Evolutionary conservation across 2,329 filamentous ascomycete species (phyloP), one percentile per base, ranked within the genome.

Genomic region (Chrysosporium queenslandicum): DNA sequence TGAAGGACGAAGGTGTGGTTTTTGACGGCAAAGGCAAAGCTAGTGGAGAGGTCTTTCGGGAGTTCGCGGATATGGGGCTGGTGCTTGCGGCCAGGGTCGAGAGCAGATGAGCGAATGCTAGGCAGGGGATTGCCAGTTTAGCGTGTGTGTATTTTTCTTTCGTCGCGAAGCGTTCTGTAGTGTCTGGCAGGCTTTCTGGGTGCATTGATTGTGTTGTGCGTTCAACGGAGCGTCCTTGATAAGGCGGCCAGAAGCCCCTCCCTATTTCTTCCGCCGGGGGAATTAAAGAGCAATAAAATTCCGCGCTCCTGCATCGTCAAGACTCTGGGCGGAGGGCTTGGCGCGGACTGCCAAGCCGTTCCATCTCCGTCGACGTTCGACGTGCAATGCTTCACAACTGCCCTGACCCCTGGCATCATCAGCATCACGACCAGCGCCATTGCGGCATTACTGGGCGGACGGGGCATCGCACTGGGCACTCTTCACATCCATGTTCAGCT

Each of bases 11-110:
- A 56, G 72, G 73, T 3, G 67, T 75, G 4, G 60, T 57, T 46
- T 74, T 75, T 59, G 71, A 73, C 61, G 64, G 62, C n/a, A 64
- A 59, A 39, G 70, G 68, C 23, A 70, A 66, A 59, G 72, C 68
- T 37, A 45, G 5, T 25, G 67, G 67, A 8, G 52, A 58, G 32
- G 65, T 64, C 58, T 70, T 69, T 60, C 54, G 41, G 42, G 61
- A 60, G 23, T 68, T 69, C 60, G 45, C 55, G 39, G 58, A 62
- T 56, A 53, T 62, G 54, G 53, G 51, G 29, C 8, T 20, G 16
- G 29, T 45, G 30, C 6, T 52, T 25, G 48, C 27, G 18, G 48
- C 11, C 18, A 36, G 18, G 39, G 27, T 49, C 16, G 21, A 4
- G 21, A 48, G 16, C 21, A 21, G 16, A 14, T 20, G 18, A n/a